These are phyloP conservation scores for Saccharomycopsis lassenensis DNA, from an alignment of 805 yeast species.

Conservation along the genomic window DNA sequence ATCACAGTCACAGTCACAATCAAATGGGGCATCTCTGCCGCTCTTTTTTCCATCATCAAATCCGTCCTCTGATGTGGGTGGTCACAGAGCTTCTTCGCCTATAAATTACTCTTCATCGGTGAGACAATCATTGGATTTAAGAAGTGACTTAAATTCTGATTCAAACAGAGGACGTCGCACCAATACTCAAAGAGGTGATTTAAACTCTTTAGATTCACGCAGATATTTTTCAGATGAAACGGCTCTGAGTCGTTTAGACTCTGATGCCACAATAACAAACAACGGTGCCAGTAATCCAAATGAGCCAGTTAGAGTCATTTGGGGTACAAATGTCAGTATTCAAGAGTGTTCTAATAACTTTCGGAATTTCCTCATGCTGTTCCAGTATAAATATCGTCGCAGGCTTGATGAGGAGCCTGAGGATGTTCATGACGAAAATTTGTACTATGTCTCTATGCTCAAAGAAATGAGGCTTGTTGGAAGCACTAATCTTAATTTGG, in stretches of 20 bases:
- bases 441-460: conserved; percentile 64
- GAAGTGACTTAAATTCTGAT: conserved; percentile 33
- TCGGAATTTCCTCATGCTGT: conserved; percentile 73
- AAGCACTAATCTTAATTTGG: conserved; percentile 73
- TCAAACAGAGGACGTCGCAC: conserved; percentile 31
- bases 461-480: conserved; percentile 70
- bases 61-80: conserved; percentile 22
- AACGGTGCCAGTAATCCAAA: conserved; percentile 29
- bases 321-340: conserved; percentile 97
- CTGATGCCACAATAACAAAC: conserved; percentile 2
- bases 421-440: conserved; percentile 38
- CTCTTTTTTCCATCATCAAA: conserved; percentile 26
- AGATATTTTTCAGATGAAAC: conserved; percentile 35
- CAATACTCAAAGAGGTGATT: conserved; percentile 56
- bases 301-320: conserved; percentile 83
- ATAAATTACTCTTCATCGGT: conserved; percentile 32
- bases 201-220: conserved; percentile 57
- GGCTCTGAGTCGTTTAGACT: not conserved
- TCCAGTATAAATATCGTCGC: conserved; percentile 66
- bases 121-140: conserved; percentile 24
- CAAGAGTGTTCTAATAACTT: conserved; percentile 75
- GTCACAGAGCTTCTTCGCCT: conserved; percentile 33
- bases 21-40: conserved; percentile 23
- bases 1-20: conserved; percentile 20
- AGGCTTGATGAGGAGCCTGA: conserved; percentile 31